Evolutionary conservation across 495 filamentous ascomycete species (phyloP).

Genomic region (Alectoria sarmentosa): DNA sequence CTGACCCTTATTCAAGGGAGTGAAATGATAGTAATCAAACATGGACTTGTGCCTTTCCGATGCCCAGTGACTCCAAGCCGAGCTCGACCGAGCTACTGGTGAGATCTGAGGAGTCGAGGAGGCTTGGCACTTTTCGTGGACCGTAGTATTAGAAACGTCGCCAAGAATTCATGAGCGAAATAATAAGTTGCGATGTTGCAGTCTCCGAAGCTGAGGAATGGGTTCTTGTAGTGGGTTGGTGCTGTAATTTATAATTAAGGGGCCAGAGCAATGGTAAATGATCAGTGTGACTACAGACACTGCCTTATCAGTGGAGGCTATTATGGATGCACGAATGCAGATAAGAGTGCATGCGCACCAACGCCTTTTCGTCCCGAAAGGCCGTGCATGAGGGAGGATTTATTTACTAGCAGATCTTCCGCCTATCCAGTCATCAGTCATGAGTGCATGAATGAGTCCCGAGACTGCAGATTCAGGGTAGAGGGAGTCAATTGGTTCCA

Average conservation of each 20-base stretch:
- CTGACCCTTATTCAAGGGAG: not conserved
- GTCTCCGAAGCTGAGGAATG: not conserved
- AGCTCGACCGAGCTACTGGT: not conserved
- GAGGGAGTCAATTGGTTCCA: not conserved
- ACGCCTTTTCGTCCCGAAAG: not conserved
- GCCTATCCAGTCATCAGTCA: not conserved
- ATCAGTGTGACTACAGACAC: not conserved
- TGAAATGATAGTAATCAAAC: not conserved
- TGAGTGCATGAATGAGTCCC: not conserved
- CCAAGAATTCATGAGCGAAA: not conserved
- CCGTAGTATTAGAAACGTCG: not conserved
- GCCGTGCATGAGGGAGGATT: not conserved
- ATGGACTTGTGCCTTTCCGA: not conserved
- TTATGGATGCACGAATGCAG: constrained; percentile 1
- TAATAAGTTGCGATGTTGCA: not conserved
- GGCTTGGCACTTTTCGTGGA: constrained; percentile 2
- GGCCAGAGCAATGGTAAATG: not conserved
- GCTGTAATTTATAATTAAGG: not conserved
- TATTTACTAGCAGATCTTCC: not conserved
- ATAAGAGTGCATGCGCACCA: constrained; percentile 4
- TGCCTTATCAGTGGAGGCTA: not conserved
- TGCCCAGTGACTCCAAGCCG: not conserved
- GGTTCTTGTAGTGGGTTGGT: not conserved
- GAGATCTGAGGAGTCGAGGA: not conserved
- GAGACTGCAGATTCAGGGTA: not conserved